Evolutionary conservation across 495 filamentous ascomycete species (phyloP).

Genomic region (Pseudevernia furfuracea): DNA sequence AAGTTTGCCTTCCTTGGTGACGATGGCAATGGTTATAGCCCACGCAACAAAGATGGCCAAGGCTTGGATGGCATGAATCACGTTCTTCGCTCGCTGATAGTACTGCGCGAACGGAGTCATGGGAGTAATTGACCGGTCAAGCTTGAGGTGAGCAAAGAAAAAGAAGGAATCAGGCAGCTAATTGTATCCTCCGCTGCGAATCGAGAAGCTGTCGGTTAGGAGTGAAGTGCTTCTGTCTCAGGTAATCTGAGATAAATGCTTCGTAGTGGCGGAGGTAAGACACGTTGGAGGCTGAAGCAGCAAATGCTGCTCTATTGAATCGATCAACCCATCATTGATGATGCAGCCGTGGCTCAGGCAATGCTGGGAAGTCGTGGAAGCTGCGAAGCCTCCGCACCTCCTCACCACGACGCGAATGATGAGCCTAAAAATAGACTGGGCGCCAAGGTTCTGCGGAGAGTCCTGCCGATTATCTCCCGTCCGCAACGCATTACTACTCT

Average conservation of each 20-base stretch:
- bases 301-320: not conserved
- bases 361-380: not conserved
- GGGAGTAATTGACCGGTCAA: not conserved
- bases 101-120: not conserved
- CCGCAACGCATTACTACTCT: no score
- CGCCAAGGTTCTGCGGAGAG: not conserved
- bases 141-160: not conserved
- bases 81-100: slow-evolving; percentile 35
- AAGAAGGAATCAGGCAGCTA: not conserved
- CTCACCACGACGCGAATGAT: not conserved
- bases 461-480: no score
- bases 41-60: slow-evolving; percentile 63
- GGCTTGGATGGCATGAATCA: slow-evolving; percentile 50
- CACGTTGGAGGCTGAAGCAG: not conserved
- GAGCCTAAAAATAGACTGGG: not conserved
- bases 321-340: not conserved
- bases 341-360: slow-evolving; percentile 4
- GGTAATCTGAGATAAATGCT: not conserved
- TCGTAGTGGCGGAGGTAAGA: not conserved
- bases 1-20: slow-evolving; percentile 54
- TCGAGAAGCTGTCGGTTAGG: not conserved
- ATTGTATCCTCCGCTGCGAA: not conserved
- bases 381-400: not conserved
- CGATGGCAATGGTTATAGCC: slow-evolving; percentile 65
- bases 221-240: not conserved